Percentiles rank a stretch among this genome's conserved stretches.
phyloP scores from a whole-genome alignment of 352 stramenopile genomes.

The Phytophthora parvispora region DNA sequence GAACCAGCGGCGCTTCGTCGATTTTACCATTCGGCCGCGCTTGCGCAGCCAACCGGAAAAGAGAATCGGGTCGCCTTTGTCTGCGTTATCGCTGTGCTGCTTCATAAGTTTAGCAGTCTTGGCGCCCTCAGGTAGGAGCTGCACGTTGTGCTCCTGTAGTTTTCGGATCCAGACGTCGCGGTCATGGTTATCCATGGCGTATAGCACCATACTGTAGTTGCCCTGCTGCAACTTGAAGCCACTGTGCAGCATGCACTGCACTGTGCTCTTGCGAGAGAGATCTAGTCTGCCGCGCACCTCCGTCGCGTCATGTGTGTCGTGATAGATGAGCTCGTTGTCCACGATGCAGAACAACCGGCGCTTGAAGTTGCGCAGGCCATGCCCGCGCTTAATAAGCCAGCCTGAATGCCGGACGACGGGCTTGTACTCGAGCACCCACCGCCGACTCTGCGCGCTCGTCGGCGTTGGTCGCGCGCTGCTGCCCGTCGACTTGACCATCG shows the following conservation, averaged over 20 bases:
- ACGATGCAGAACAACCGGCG: slow-evolving; percentile 89
- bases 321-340: slow-evolving; percentile 88
- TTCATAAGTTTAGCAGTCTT: slow-evolving; percentile 73
- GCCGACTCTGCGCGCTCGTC: slow-evolving; percentile 67
- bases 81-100: slow-evolving; percentile 54
- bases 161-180: slow-evolving; percentile 89
- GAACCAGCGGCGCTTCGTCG: slow-evolving; percentile 90
- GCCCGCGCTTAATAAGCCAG: slow-evolving; percentile 89
- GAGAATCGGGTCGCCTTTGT: slow-evolving; percentile 64
- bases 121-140: slow-evolving; percentile 60
- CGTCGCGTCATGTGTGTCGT: slow-evolving; percentile 81
- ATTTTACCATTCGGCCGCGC: slow-evolving; percentile 87
- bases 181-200: slow-evolving; percentile 79
- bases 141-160: slow-evolving; percentile 75
- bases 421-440: slow-evolving; percentile 88
- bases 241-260: slow-evolving; percentile 78
- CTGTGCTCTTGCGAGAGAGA: slow-evolving; percentile 67
- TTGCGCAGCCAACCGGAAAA: slow-evolving; percentile 89
- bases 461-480: slow-evolving; percentile 52
- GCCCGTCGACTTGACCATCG: slow-evolving; percentile 71
- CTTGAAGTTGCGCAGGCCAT: slow-evolving; percentile 88
- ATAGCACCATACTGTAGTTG: slow-evolving; percentile 84
- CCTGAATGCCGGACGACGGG: slow-evolving; percentile 84
- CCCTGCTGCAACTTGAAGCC: slow-evolving; percentile 83
- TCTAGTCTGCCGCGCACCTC: slow-evolving; percentile 84